Evolutionary conservation across 768 basidiomycete species (phyloP).

Genomic region (Boletellus ananiceps): DNA sequence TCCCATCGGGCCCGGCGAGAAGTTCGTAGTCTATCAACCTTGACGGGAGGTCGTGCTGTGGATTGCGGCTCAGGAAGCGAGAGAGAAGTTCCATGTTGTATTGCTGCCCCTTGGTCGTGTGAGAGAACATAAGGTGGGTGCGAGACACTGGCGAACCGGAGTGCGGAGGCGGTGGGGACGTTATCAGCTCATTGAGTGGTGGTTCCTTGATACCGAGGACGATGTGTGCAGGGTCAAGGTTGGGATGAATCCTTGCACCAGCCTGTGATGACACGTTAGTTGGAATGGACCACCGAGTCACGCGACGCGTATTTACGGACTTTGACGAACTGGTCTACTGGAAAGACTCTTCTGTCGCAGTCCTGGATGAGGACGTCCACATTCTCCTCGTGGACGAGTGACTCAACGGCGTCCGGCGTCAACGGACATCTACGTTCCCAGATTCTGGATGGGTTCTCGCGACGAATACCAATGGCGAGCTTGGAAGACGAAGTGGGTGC

Average conservation of each 20-base stretch:
- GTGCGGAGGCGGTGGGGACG: conserved; percentile 32
- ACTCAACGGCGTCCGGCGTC: conserved; percentile 66
- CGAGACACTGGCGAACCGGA: conserved; percentile 36
- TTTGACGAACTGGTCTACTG: conserved; percentile 56
- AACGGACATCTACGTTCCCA: conserved; percentile 88
- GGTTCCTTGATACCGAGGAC: conserved; percentile 89
- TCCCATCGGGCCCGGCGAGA: conserved; percentile 55
- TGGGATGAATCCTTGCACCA: conserved; percentile 61
- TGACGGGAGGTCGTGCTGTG: conserved; percentile 30
- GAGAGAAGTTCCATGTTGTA: conserved; percentile 82
- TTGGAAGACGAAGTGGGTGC: conserved; percentile 19
- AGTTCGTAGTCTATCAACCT: conserved; percentile 84
- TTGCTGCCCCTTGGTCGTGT: conserved; percentile 81
- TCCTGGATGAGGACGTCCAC: conserved; percentile 71
- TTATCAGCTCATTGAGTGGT: conserved; percentile 57
- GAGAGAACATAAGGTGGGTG: conserved; percentile 89
- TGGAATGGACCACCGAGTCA: background rate
- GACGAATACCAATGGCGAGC: conserved; percentile 54
- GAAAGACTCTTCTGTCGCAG: conserved; percentile 72
- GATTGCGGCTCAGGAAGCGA: conserved; percentile 46
- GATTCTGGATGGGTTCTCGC: conserved; percentile 73
- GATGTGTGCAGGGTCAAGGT: conserved; percentile 64
- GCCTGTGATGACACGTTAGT: conserved; percentile 45
- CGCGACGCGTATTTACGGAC: conserved; percentile 34
- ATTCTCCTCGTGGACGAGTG: conserved; percentile 51